Conservation (phyloP, 176 grass and related monocot genomes). For the Secale cereale region DNA sequence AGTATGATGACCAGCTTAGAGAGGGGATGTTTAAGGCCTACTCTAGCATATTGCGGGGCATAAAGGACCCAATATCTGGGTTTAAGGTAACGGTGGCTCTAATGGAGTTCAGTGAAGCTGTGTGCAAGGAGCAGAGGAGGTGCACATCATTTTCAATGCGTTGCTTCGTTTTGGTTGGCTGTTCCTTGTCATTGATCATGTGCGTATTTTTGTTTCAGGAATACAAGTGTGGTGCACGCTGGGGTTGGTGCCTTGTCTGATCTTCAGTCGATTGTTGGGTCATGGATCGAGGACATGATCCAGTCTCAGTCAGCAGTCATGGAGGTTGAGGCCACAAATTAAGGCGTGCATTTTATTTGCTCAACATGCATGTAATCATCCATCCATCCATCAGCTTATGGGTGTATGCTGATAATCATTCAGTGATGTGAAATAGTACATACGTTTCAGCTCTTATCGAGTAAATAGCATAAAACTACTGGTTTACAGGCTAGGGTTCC, state of each 20-base stretch:
- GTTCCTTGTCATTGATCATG: not conserved
- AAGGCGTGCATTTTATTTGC: too few species aligned
- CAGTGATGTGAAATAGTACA: too few species aligned
- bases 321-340: too few species aligned
- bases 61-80: not conserved
- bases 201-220: not conserved
- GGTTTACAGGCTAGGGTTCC: too few species aligned
- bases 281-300: not conserved
- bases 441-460: too few species aligned
- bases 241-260: not conserved
- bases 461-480: too few species aligned
- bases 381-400: too few species aligned
- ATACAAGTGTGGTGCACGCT: not conserved
- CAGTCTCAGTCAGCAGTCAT: too few species aligned
- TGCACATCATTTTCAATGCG: not conserved
- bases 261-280: not conserved
- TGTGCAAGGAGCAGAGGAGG: not conserved
- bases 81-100: not conserved
- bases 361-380: too few species aligned
- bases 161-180: not conserved
- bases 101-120: not conserved
- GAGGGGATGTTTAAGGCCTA: conserved; percentile 79
- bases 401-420: too few species aligned
- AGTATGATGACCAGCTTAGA: conserved; percentile 68
- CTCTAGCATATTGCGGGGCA: conserved; percentile 37